phyloP scores from a whole-genome alignment of 208 protist genomes.

The Leishmania tarentolae region DNA sequence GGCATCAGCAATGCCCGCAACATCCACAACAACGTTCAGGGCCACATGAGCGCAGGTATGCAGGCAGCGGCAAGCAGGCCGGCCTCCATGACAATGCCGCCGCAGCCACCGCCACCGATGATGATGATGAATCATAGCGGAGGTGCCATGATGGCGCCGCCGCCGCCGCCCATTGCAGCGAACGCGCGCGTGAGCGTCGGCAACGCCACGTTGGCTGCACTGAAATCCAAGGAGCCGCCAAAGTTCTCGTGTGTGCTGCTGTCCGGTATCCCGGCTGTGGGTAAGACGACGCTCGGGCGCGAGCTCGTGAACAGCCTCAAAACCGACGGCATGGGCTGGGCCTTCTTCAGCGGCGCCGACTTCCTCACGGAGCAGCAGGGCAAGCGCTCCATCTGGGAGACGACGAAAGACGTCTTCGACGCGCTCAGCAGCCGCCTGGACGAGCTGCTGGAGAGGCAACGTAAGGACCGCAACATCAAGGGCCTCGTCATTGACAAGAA shows the following conservation, averaged over 20 bases:
- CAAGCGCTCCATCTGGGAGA: conserved; percentile 76
- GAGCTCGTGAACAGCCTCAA: conserved; percentile 77
- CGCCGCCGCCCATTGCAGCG: conserved; percentile 17
- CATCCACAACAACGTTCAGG: conserved; percentile 9
- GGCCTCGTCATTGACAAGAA: conserved; percentile 91
- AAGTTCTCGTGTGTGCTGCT: conserved; percentile 90
- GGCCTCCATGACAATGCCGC: background rate
- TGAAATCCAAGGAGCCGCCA: conserved; percentile 78
- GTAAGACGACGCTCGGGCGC: conserved; percentile 81
- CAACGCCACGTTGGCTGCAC: conserved; percentile 68
- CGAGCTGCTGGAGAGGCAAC: conserved; percentile 70
- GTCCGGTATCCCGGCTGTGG: conserved; percentile 71
- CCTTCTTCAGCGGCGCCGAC: conserved; percentile 89
- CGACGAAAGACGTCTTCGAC: conserved; percentile 78
- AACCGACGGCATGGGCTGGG: conserved; percentile 74
- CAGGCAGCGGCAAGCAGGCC: background rate
- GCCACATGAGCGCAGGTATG: background rate
- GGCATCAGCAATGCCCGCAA: conserved; percentile 10
- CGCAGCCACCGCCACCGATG: conserved; percentile 1
- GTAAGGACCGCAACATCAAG: conserved; percentile 61
- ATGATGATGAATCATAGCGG: background rate
- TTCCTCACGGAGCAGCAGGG: conserved; percentile 44
- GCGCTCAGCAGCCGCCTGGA: conserved; percentile 81
- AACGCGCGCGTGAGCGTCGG: conserved; percentile 64
- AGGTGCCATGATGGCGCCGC: conserved; percentile 7